Conservation (phyloP, 176 grass and related monocot species). For the Oryza longistaminata region DNA sequence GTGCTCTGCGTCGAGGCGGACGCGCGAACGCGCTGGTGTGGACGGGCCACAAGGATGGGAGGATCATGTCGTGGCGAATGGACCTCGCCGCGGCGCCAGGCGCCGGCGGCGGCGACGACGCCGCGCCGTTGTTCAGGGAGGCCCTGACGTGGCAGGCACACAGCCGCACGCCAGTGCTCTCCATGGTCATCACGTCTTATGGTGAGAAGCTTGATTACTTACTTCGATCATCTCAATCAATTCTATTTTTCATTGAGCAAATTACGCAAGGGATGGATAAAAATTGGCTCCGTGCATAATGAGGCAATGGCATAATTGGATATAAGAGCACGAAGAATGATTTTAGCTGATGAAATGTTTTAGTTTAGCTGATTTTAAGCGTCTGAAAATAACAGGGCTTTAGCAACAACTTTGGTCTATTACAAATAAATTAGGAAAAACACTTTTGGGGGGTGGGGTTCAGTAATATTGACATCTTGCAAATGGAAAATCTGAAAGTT, state of each 20-base stretch:
- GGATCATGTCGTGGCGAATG: conserved; percentile 71
- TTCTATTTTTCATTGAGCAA: background rate
- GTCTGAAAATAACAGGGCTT: background rate
- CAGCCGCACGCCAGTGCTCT: conserved; percentile 65
- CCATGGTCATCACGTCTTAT: conserved; percentile 67
- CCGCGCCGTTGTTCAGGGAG: conserved; percentile 48
- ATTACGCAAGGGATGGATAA: background rate
- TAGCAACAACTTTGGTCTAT: background rate
- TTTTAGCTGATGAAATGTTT: background rate
- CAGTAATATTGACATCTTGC: background rate
- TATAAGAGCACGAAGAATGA: background rate
- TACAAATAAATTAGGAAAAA: background rate
- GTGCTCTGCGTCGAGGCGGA: conserved; percentile 73
- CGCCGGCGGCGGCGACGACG: background rate
- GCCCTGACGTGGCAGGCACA: conserved; percentile 75
- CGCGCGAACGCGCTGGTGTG: conserved; percentile 56
- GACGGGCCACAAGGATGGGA: conserved; percentile 90
- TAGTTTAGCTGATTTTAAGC: conserved; percentile 11
- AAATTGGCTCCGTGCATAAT: background rate
- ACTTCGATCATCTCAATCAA: background rate
- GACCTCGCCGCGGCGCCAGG: conserved; percentile 41
- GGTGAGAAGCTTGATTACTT: conserved; percentile 46
- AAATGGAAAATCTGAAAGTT: background rate
- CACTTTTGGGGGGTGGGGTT: background rate
- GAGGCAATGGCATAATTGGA: background rate